These are phyloP conservation scores for Tolypocladium nubicola DNA, from an alignment of 2,329 filamentous ascomycete genomes.

Conservation along the genomic window DNA sequence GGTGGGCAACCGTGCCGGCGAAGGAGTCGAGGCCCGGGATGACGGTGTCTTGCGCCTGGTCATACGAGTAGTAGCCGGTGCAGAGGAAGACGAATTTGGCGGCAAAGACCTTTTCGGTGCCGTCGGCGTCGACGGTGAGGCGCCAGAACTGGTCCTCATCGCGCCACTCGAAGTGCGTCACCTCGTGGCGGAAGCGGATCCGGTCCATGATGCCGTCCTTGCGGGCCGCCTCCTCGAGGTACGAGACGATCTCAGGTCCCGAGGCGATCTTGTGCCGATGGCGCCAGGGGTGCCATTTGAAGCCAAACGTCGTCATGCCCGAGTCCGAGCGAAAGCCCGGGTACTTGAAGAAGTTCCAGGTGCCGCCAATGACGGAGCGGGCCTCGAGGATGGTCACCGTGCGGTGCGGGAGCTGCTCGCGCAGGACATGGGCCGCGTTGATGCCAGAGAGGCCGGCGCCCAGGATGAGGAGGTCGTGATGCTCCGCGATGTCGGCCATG, in stretches of 20 bases:
- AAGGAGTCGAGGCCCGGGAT: constrained; percentile 62
- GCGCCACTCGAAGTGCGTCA: constrained; percentile 41
- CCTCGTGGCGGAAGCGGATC: constrained; percentile 39
- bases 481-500: constrained; percentile 7
- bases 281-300: constrained; percentile 63
- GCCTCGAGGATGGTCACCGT: constrained; percentile 59
- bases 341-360: constrained; percentile 71
- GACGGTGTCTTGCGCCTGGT: constrained; percentile 43
- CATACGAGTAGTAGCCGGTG: constrained; percentile 63
- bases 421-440: constrained; percentile 59
- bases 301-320: constrained; percentile 50
- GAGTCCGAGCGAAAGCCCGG: constrained; percentile 63
- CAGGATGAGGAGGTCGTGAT: constrained; percentile 50
- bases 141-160: constrained; percentile 46
- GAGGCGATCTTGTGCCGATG: constrained; percentile 39
- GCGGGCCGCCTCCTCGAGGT: constrained; percentile 41
- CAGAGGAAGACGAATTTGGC: constrained; percentile 50
- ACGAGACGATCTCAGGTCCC: constrained; percentile 39
- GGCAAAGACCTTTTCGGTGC: constrained; percentile 17
- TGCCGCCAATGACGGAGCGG: constrained; percentile 57
- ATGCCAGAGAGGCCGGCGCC: constrained; percentile 67
- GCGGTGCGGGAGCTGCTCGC: constrained; percentile 41
- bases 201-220: constrained; percentile 41
- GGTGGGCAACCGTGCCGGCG: constrained; percentile 53
- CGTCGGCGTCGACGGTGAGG: constrained; percentile 28